Conservation (phyloP, 352 stramenopile genomes). For the Phytopythium boreale region DNA sequence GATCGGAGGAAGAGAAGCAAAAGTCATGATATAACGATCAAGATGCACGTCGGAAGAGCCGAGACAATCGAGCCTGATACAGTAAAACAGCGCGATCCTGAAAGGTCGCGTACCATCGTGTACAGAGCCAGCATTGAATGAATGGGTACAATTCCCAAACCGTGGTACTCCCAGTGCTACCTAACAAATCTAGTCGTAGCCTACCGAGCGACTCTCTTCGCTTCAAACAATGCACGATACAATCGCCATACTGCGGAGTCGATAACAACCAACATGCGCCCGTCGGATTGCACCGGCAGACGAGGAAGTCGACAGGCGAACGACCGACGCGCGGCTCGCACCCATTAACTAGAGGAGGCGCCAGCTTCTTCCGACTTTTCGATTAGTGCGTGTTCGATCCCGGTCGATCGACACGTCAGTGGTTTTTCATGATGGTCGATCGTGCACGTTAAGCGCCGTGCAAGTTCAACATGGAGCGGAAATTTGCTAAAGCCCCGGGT, state of each 20-base stretch:
- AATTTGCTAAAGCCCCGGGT: neutral
- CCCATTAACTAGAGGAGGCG: neutral
- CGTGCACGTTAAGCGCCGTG: neutral
- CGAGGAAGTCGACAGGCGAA: neutral
- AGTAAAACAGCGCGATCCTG: neutral
- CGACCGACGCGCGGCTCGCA: neutral
- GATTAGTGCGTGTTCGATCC: too few relatives aligned
- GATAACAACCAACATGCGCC: too few relatives aligned
- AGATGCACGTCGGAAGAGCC: conserved; percentile 5
- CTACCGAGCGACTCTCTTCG: neutral
- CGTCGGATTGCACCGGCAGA: neutral
- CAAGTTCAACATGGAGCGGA: neutral
- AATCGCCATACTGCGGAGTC: neutral
- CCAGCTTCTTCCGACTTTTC: conserved; percentile 1
- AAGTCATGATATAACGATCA: neutral
- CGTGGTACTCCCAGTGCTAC: neutral
- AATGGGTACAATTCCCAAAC: neutral
- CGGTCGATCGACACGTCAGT: neutral
- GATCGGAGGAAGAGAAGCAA: neutral
- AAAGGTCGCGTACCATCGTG: neutral
- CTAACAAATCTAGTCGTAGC: neutral
- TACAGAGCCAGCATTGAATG: neutral
- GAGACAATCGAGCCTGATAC: neutral
- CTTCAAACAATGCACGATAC: neutral
- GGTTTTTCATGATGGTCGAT: neutral